phyloP scores from a whole-genome alignment of 78 protist genomes.

The Tieghemostelium lacteum region DNA sequence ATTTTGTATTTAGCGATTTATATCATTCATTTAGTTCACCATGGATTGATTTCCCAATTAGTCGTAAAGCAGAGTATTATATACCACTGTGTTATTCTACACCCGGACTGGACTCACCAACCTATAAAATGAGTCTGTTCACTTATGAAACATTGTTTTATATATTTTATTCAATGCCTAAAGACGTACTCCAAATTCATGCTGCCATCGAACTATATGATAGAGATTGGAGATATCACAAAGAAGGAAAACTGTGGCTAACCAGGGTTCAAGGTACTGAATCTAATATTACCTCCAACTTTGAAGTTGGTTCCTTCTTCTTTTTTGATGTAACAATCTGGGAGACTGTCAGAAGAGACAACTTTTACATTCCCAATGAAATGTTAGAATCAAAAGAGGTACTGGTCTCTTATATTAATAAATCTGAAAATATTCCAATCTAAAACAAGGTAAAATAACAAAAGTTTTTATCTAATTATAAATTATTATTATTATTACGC shows the following conservation, averaged over 20 bases:
- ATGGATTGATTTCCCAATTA: slow-evolving; percentile 84
- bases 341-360: slow-evolving; percentile 78
- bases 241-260: slow-evolving; percentile 91
- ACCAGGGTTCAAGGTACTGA: slow-evolving; percentile 67
- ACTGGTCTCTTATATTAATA: slow-evolving; percentile 7
- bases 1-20: slow-evolving; percentile 41
- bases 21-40: slow-evolving; percentile 92
- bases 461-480: not conserved
- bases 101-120: slow-evolving; percentile 82
- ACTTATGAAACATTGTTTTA: slow-evolving; percentile 94
- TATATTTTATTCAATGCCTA: slow-evolving; percentile 97
- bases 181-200: slow-evolving; percentile 90
- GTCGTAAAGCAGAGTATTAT: slow-evolving; percentile 84
- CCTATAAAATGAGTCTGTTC: slow-evolving; percentile 85
- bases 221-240: slow-evolving; percentile 95
- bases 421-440: not conserved
- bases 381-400: slow-evolving; percentile 75
- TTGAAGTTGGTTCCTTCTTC: slow-evolving; percentile 83
- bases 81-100: slow-evolving; percentile 92
- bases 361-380: slow-evolving; percentile 79
- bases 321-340: slow-evolving; percentile 82
- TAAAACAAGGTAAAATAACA: no score
- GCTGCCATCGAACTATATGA: slow-evolving; percentile 93
- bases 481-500: not conserved
- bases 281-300: slow-evolving; percentile 28